Evolutionary conservation across 306 rosid genomes (phyloP), one percentile per base, ranked within the genome.

Genomic region (Cotoneaster glaucophyllus): DNA sequence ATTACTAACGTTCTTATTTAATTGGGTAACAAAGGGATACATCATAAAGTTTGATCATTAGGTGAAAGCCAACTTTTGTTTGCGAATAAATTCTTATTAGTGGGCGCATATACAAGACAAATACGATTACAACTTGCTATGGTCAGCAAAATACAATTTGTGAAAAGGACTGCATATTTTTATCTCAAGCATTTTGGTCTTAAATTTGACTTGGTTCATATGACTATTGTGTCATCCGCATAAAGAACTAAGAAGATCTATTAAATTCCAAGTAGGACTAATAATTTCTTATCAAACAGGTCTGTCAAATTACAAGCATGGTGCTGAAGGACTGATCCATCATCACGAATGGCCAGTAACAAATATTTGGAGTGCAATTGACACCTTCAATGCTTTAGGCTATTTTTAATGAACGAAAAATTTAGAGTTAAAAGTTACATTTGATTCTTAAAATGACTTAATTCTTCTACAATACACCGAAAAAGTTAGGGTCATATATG

Each of bases 201-300:
- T 37, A 77, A 59, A 64, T 81, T 75, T 61, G 77, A 81, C 75
- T 41, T 28, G n/a, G 73, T 76, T 78, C 41, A 70, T 29, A 31
- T 67, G 72, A 68, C 78, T 32, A 34, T 67, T 64, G 28, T 71
- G 72, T 57, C 54, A 12, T 17, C 34, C 31, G 14, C 54, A 37
- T 15, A 50, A 50, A 50, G 21, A 50, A 50, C 54, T 50, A 7
- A 62, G 37, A 61, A 6, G 26, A 63, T 63, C 15, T 44, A 28
- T 75, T 59, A n/a, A 48, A 31, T 48, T 73, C 71, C 68, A 39
- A 73, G 70, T 28, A 67, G 24, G 58, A 62, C 72, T 5, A 19
- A 14, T 26, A 29, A 28, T 45, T 69, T 69, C 71, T 69, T 68
- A 69, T 66, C 65, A 68, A 74, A 53, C 43, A 34, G 64, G n/a